These are phyloP conservation scores for Aspergillus sp. DNA, from an alignment of 2,329 filamentous ascomycete genomes.

Conservation along the genomic window DNA sequence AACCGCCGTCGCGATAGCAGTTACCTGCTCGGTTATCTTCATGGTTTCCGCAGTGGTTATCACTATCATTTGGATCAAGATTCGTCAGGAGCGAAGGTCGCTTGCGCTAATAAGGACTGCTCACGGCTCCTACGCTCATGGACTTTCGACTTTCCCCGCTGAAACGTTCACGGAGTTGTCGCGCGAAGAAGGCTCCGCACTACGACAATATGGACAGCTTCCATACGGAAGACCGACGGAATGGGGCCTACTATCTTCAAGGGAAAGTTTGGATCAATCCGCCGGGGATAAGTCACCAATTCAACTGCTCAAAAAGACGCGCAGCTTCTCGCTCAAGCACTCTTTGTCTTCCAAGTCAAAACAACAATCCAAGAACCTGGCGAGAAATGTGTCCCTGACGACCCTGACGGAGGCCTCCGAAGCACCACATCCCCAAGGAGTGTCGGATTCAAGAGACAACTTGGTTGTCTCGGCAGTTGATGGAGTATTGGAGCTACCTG, in stretches of 20 bases:
- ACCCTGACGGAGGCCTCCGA: conserved; percentile 32
- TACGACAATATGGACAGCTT: conserved; percentile 34
- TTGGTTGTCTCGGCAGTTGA: conserved; percentile 35
- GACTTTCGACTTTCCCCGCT: conserved; percentile 22
- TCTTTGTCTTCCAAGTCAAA: conserved; percentile 30
- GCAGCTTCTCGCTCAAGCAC: conserved; percentile 34
- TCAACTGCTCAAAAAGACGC: conserved; percentile 27
- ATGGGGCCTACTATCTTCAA: conserved; percentile 35
- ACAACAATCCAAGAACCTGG: conserved; percentile 27
- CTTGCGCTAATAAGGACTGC: conserved; percentile 25
- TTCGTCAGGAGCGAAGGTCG: conserved; percentile 34
- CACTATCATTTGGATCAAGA: conserved; percentile 36
- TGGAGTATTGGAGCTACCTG: conserved; percentile 32
- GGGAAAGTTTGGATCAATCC: conserved; percentile 27
- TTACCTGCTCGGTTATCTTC: conserved; percentile 33
- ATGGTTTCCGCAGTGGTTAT: conserved; percentile 32
- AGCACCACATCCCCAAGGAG: conserved; percentile 17
- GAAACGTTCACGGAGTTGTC: conserved; percentile 34
- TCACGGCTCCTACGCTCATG: conserved; percentile 20
- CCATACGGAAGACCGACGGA: conserved; percentile 35
- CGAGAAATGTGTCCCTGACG: conserved; percentile 32
- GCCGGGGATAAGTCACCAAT: conserved; percentile 23
- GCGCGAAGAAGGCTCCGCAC: conserved; percentile 30
- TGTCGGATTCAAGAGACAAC: conserved; percentile 27
- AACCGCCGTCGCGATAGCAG: conserved; percentile 36